Percentiles rank a stretch among this genome's conserved stretches.
phyloP scores from a whole-genome alignment of 1,284 basidiomycete genomes.

The Lentinula novae-zelandiae region DNA sequence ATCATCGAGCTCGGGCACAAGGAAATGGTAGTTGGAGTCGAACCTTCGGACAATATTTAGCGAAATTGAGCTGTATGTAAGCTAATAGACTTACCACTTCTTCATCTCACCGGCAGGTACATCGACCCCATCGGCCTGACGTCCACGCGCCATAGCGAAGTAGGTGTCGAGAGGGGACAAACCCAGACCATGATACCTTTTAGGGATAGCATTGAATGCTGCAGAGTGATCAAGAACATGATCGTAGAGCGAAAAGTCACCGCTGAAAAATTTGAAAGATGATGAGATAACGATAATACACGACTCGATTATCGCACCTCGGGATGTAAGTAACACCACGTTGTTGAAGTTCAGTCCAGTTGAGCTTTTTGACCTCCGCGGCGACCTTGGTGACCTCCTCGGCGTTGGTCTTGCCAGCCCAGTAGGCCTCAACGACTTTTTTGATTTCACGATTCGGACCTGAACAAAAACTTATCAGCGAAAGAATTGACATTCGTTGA shows the following conservation, averaged over 20 bases:
- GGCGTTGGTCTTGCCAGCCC: constrained; percentile 89
- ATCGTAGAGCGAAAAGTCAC: constrained; percentile 98
- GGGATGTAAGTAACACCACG: constrained; percentile 91
- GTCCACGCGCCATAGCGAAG: constrained; percentile 99
- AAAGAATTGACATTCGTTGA: neutral
- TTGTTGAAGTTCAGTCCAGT: constrained; percentile 87
- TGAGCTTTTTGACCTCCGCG: constrained; percentile 86
- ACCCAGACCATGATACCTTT: constrained; percentile 87
- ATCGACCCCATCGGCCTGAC: constrained; percentile 92
- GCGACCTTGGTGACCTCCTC: constrained; percentile 89
- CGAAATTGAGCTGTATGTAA: constrained; percentile 14
- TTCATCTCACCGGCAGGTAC: constrained; percentile 99
- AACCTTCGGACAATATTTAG: constrained; percentile 59
- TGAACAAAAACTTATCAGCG: constrained; percentile 24
- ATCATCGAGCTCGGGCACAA: constrained; percentile 96
- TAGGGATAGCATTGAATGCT: constrained; percentile 96
- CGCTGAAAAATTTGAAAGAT: constrained; percentile 46
- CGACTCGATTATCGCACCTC: constrained; percentile 54
- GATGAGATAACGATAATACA: constrained; percentile 16
- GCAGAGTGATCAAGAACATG: constrained; percentile 98
- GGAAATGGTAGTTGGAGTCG: constrained; percentile 99
- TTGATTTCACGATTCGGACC: constrained; percentile 97
- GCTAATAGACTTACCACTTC: constrained; percentile 72
- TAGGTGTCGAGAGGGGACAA: constrained; percentile 93
- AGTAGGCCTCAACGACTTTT: constrained; percentile 98